phyloP scores from a whole-genome alignment of 345 rosid genomes.

The Dimocarpus longan region DNA sequence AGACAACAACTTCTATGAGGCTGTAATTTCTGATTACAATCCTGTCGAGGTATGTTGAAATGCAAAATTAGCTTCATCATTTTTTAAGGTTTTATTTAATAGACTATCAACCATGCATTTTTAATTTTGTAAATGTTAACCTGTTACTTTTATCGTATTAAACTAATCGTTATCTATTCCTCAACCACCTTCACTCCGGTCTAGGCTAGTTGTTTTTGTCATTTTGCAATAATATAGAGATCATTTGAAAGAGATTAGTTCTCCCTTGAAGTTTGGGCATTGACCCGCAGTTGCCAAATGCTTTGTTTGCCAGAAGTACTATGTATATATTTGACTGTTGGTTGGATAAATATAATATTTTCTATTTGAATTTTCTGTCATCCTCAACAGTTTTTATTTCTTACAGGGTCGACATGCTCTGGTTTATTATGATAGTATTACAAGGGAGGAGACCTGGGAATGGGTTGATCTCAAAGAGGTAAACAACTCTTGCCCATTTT shows the following conservation, averaged over 20 bases:
- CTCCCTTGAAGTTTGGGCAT: not conserved
- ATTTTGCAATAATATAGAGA: not conserved
- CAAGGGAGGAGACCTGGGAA: constrained; percentile 82
- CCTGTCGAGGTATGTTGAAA: constrained; percentile 57
- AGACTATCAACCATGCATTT: not conserved
- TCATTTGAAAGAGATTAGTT: not conserved
- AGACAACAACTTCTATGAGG: constrained; percentile 89
- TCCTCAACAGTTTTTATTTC: constrained; percentile 22
- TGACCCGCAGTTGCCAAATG: constrained; percentile 4
- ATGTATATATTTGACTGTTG: not conserved
- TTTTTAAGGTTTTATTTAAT: not conserved
- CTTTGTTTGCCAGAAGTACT: not conserved
- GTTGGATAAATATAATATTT: not conserved
- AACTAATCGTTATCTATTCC: not conserved
- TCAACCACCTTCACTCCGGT: not conserved
- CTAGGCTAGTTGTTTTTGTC: not conserved
- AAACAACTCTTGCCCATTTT: constrained; percentile 11
- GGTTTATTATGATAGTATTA: constrained; percentile 80
- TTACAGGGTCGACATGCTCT: constrained; percentile 87
- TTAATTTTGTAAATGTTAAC: not conserved
- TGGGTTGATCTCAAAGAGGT: constrained; percentile 98
- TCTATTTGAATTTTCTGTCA: not conserved
- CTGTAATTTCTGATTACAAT: constrained; percentile 83
- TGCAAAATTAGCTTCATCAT: not conserved
- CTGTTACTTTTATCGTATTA: not conserved